Evolutionary conservation across 2,329 filamentous ascomycete species (phyloP), one percentile per base, ranked within the genome.

Genomic region (Dothidotthia symphoricarpi): DNA sequence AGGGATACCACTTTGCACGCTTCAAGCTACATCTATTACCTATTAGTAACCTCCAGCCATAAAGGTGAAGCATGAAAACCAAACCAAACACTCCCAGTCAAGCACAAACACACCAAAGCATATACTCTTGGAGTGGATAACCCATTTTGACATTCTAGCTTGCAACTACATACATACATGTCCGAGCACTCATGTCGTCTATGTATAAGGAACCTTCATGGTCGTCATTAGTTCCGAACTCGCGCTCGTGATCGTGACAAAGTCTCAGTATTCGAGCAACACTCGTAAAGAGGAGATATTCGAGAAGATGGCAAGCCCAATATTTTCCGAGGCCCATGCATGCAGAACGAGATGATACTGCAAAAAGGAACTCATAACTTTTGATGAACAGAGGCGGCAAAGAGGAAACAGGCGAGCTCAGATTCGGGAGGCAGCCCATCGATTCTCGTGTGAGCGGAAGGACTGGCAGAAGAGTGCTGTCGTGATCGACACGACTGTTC

Each of bases 101-200:
- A 40, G 26, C 19, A 43, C 16, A 25, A 15, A 14, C 19, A 17
- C 17, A 41, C 26, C 33, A 6, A 17, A 34, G 16, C n/a, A 10
- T 14, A 38, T 30, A 24, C 24, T 29, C n/a, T 26, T 47, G 38
- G 51, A 54, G 45, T 54, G 45, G 43, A 57, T 44, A 51, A 51
- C 30, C 46, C 43, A 45, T 53, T 57, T n/a, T 47, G 45, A 39
- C 41, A 56, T 48, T 62, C 57, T 61, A 59, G 45, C 44, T 33
- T 44, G 43, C 39, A 51, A 47, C 52, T 63, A 58, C 54, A 54
- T 63, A 58, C 54, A 54, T 63, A 62, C 56, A 63, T 62, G 59
- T 53, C 49, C 50, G 53, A 52, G 51, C 57, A 57, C 48, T 46
- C 41, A 42, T 51, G 46, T 49, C 50, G 46, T 63, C 57, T 63